These are phyloP conservation scores for Hypoxylon crocopeplum DNA, from an alignment of 495 filamentous ascomycete genomes.

Conservation along the genomic window DNA sequence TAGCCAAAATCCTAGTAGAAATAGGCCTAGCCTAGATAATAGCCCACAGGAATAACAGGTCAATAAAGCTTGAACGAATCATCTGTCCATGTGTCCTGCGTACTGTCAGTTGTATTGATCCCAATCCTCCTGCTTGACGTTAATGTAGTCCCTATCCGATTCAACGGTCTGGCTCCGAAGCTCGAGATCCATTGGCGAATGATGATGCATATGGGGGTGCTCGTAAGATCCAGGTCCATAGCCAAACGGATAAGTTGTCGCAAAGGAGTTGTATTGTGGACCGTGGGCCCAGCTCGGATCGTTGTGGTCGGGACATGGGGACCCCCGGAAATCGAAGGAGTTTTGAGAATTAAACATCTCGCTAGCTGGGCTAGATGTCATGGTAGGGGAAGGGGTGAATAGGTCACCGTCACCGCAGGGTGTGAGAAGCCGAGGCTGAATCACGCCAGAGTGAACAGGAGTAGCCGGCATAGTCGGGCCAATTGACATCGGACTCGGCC, in stretches of 20 bases:
- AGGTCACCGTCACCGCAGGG: constrained; percentile 54
- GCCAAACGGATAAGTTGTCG: constrained; percentile 28
- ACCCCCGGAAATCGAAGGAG: constrained; percentile 35
- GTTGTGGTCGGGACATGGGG: constrained; percentile 34
- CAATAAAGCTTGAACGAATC: not conserved
- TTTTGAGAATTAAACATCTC: constrained; percentile 39
- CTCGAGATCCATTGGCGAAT: constrained; percentile 30
- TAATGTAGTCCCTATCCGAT: constrained; percentile 34
- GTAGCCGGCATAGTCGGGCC: constrained; percentile 15
- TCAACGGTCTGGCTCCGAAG: constrained; percentile 37
- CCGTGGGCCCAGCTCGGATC: constrained; percentile 35
- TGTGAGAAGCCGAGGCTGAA: constrained; percentile 48
- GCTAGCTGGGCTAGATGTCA: constrained; percentile 37
- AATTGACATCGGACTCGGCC: constrained; percentile 18
- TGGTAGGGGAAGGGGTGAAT: constrained; percentile 31
- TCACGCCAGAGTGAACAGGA: constrained; percentile 25
- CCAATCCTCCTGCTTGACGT: constrained; percentile 50
- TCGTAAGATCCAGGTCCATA: constrained; percentile 33
- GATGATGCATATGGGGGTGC: constrained; percentile 40
- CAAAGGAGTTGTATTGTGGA: constrained; percentile 24
- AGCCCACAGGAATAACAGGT: not conserved
- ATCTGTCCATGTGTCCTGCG: not conserved
- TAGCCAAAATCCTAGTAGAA: not conserved
- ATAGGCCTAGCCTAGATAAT: not conserved
- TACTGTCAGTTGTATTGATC: constrained; percentile 28